A percentile compares a stretch with the other conserved stretches of the same genome.
These are phyloP conservation scores for Fonsecaea monophora DNA, from an alignment of 2,329 filamentous ascomycete species.

Conservation along the genomic window DNA sequence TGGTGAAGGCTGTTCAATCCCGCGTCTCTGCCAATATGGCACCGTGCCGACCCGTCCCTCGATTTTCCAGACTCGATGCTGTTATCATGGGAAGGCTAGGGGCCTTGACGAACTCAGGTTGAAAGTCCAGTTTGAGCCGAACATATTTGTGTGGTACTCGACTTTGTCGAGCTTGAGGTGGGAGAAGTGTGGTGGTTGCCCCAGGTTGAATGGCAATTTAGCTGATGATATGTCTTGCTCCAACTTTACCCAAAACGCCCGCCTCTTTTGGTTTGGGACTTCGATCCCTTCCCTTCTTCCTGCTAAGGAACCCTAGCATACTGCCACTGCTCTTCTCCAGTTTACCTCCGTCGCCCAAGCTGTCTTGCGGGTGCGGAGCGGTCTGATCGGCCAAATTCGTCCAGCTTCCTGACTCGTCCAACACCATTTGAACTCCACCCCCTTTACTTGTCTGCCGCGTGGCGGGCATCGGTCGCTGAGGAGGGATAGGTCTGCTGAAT, in stretches of 20 bases:
- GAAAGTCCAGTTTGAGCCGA: background rate
- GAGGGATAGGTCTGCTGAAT: slow-evolving; percentile 49
- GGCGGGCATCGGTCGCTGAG: slow-evolving; percentile 51
- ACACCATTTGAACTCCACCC: slow-evolving; percentile 87
- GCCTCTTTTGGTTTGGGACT: slow-evolving; percentile 94
- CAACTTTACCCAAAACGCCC: slow-evolving; percentile 93
- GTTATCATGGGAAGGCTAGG: background rate
- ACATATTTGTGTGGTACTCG: background rate
- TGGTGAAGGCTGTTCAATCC: background rate
- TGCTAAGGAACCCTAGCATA: slow-evolving; percentile 86
- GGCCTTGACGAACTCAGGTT: background rate
- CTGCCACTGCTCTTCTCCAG: slow-evolving; percentile 60
- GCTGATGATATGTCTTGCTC: slow-evolving; percentile 80
- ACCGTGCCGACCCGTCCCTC: background rate
- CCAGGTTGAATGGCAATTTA: slow-evolving; percentile 47
- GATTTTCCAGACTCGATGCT: background rate
- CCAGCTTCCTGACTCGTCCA: slow-evolving; percentile 90
- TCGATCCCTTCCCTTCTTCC: slow-evolving; percentile 87
- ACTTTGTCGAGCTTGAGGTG: background rate
- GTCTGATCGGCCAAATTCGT: slow-evolving; percentile 87
- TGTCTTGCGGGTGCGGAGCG: slow-evolving; percentile 55
- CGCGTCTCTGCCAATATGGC: background rate
- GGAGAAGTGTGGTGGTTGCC: background rate
- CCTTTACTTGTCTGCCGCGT: slow-evolving; percentile 77
- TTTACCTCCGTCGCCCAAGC: slow-evolving; percentile 44